phyloP scores from a whole-genome alignment of 441 rosid species.

The Jatropha multifida region DNA sequence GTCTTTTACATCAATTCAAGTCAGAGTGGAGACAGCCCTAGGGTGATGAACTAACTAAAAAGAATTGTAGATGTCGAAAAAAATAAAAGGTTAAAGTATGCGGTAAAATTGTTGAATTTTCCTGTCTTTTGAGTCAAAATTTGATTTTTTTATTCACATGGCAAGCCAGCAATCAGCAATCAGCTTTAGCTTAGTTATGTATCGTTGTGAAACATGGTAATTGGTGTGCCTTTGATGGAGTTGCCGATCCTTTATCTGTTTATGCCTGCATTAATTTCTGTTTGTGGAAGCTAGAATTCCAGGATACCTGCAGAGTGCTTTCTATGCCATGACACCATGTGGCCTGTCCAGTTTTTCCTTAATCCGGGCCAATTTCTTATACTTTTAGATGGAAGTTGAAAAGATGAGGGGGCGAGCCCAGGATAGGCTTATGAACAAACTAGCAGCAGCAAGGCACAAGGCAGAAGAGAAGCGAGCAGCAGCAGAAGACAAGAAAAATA shows the following conservation, averaged over 20 bases:
- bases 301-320: not conserved
- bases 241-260: not conserved
- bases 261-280: not conserved
- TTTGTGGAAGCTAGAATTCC: not conserved
- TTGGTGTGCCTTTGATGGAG: not conserved
- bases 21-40: too few species aligned
- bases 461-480: slow-evolving; percentile 73
- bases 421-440: slow-evolving; percentile 72
- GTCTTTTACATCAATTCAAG: too few species aligned
- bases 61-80: not conserved
- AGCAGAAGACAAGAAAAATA: slow-evolving; percentile 59
- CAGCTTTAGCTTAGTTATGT: not conserved
- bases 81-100: not conserved
- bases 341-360: not conserved
- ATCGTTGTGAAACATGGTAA: not conserved
- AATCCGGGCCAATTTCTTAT: too few species aligned
- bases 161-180: not conserved
- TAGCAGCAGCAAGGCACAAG: slow-evolving; percentile 67
- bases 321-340: not conserved
- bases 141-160: not conserved
- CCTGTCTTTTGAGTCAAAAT: too few species aligned
- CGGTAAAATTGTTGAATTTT: not conserved
- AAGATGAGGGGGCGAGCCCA: slow-evolving; percentile 77
- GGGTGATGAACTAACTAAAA: not conserved
- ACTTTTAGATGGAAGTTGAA: slow-evolving; percentile 68